A percentile compares a stretch with the other conserved stretches of the same genome.
Evolutionary conservation across 306 rosid species (phyloP).

Genomic region (Quercus berberidifolia): DNA sequence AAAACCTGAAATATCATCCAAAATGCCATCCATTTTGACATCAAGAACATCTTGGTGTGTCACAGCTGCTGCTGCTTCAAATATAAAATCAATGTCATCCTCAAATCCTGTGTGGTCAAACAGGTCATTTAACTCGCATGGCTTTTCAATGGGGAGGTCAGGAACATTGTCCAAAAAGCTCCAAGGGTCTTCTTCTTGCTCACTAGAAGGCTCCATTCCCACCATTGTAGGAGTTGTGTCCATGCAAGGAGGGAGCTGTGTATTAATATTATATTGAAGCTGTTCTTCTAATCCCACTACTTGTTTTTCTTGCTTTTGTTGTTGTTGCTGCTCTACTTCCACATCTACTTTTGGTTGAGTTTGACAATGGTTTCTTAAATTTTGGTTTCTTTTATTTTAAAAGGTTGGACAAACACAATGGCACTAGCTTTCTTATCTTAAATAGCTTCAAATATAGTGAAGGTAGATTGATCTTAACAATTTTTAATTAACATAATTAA

Average conservation of each 20-base stretch:
- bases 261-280: not conserved
- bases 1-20: conserved; percentile 13
- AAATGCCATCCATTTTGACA: conserved; percentile 23
- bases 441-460: too few species aligned
- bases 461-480: too few species aligned
- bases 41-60: conserved; percentile 16
- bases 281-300: not conserved
- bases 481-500: too few species aligned
- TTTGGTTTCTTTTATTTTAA: not conserved
- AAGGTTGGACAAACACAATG: too few species aligned
- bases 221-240: conserved; percentile 31
- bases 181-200: conserved; percentile 44
- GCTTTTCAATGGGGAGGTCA: conserved; percentile 25
- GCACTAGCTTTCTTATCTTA: too few species aligned
- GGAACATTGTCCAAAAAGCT: conserved; percentile 51
- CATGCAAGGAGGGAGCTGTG: conserved; percentile 16
- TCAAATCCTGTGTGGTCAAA: conserved; percentile 51
- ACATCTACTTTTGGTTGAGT: conserved; percentile 21
- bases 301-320: conserved; percentile 5
- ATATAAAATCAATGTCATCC: conserved; percentile 56
- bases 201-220: conserved; percentile 35
- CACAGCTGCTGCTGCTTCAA: conserved; percentile 28
- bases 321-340: conserved; percentile 9
- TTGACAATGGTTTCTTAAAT: not conserved
- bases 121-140: conserved; percentile 30